Conservation (phyloP, 2,329 filamentous ascomycete genomes). For the Neofusicoccum parvum region DNA sequence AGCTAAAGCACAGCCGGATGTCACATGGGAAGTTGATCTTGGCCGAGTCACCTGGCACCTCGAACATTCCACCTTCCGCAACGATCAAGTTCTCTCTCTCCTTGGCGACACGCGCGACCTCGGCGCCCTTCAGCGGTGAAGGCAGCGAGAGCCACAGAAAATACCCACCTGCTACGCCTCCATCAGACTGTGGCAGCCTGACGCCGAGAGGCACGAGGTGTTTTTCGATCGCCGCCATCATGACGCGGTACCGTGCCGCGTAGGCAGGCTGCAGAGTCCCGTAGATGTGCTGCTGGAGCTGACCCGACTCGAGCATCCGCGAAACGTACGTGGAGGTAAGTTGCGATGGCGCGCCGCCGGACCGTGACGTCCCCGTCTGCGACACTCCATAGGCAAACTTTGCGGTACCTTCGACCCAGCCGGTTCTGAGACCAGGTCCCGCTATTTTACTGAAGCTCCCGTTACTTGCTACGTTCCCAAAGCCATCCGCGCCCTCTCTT, state of each 20-base stretch:
- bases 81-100: constrained; percentile 68
- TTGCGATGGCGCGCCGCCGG: constrained; percentile 63
- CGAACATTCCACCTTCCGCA: constrained; percentile 70
- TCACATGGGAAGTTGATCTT: constrained; percentile 59
- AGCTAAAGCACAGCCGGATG: constrained; percentile 68
- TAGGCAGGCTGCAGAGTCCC: constrained; percentile 59
- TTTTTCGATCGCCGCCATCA: constrained; percentile 62
- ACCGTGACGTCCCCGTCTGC: constrained; percentile 61
- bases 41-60: constrained; percentile 52
- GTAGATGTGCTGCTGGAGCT: constrained; percentile 57
- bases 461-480: constrained; percentile 83
- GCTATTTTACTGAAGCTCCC: constrained; percentile 88
- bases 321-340: constrained; percentile 60
- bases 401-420: constrained; percentile 79
- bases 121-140: constrained; percentile 52
- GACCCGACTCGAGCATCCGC: constrained; percentile 54
- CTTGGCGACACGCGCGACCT: constrained; percentile 60
- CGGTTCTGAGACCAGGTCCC: constrained; percentile 78
- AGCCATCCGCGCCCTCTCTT: constrained; percentile 55
- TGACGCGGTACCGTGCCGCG: constrained; percentile 53
- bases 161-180: constrained; percentile 72
- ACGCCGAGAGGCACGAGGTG: constrained; percentile 67
- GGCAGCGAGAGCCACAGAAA: constrained; percentile 80
- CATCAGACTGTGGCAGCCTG: constrained; percentile 45
- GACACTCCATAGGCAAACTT: constrained; percentile 63